phyloP scores from a whole-genome alignment of 257 asterid genomes.

The Solanum chaucha region DNA sequence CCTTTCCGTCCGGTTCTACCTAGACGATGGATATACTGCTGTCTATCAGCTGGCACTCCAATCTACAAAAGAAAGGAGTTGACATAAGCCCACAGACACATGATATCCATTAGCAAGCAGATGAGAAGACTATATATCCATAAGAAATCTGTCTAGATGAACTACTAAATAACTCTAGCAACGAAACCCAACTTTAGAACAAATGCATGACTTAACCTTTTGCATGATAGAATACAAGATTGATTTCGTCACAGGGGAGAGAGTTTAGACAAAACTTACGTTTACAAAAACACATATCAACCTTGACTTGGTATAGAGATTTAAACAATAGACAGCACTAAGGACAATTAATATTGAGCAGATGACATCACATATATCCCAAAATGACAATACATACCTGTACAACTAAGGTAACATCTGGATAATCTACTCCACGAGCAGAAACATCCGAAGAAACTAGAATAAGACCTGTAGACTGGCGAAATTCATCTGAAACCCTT shows the following conservation, averaged over 20 bases:
- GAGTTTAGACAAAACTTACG: neutral
- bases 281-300: neutral
- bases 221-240: neutral
- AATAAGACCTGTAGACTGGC: conserved; percentile 90
- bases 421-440: conserved; percentile 99
- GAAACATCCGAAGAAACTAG: conserved; percentile 96
- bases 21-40: conserved; percentile 86
- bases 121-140: neutral
- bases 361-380: neutral
- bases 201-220: neutral
- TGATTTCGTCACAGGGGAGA: neutral
- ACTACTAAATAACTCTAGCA: neutral
- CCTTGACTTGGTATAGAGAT: neutral
- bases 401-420: conserved; percentile 81
- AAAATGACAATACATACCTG: conserved; percentile 45
- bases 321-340: neutral
- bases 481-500: conserved; percentile 79
- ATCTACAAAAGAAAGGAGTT: conserved; percentile 29
- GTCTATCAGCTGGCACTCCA: conserved; percentile 87
- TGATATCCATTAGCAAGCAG: neutral
- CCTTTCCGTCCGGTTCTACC: conserved; percentile 99
- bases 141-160: neutral
- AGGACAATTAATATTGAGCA: neutral
- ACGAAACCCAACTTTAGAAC: neutral
- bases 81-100: neutral